Conservation (phyloP, 345 rosid genomes). For the Nephelium lappaceum region DNA sequence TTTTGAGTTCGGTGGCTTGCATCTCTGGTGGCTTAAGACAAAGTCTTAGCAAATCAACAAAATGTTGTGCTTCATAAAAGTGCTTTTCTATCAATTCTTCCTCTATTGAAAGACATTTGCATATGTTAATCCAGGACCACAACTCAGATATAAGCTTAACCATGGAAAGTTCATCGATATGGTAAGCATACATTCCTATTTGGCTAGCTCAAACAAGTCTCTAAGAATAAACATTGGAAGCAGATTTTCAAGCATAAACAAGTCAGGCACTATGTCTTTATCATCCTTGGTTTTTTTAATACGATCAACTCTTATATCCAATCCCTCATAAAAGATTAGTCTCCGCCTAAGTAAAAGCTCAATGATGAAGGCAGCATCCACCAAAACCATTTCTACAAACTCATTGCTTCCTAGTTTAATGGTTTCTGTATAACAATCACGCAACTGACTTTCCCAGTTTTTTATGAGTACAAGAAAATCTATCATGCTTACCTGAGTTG, state of each 20-base stretch:
- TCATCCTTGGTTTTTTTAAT: constrained; percentile 12
- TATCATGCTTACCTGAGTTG: not conserved
- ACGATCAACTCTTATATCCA: not conserved
- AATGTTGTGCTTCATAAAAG: not conserved
- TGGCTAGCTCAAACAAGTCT: not conserved
- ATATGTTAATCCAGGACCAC: too few species aligned
- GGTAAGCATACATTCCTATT: not conserved
- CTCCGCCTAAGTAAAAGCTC: constrained; percentile 2
- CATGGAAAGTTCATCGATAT: not conserved
- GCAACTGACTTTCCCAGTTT: not conserved
- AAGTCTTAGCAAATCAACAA: constrained; percentile 3
- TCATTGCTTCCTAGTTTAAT: not conserved
- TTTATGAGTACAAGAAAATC: not conserved
- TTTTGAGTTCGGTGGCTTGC: not conserved
- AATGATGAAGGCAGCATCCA: constrained; percentile 22
- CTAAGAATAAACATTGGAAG: constrained; percentile 25
- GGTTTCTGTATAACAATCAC: constrained; percentile 6
- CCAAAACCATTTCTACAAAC: constrained; percentile 24
- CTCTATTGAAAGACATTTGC: too few species aligned
- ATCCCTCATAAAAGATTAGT: not conserved
- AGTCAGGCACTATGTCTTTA: not conserved
- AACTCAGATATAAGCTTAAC: not conserved
- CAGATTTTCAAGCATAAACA: constrained; percentile 33
- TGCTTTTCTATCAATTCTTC: not conserved
- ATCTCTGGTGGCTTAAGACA: not conserved